Base-by-base conservation (phyloP, 2,329 filamentous ascomycete genomes). In the Arachnomyces sp. region DNA sequence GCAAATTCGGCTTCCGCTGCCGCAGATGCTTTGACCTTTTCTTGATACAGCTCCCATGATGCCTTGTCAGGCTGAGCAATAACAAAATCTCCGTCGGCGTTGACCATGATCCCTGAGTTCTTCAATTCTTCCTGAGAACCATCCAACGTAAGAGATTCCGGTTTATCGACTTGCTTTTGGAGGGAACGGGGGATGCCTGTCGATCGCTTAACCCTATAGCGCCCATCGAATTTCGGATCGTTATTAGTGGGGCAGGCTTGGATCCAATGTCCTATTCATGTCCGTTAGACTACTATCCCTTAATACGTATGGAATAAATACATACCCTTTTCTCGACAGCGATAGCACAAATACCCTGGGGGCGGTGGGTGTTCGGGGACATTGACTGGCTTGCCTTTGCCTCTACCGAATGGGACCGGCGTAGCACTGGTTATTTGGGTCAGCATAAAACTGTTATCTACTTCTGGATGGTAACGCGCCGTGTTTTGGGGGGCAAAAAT, bases 171-270 rank as follows among this genome's bases (percentile, higher is more conserved):
- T 43, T 89, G 94, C 65, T 93, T 93, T 51, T 96, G 72, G 60
- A 98, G 93, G 2, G 90, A 95, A 49, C 87, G 83, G 13, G 92
- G 92, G 52, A 98, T 98, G 50, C 92, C 92, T 31, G 92, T 98
- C 3, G 92, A 96, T 45, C 90, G 82, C 72, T 95, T 96, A 49
- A 96, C 86, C 45, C 90, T 81, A 36, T 89, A 87, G 39, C 87
- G 83, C 51, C 89, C 89, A 65, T 98, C 92, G 63, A 89, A 96
- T 45, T 88, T 89, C 2, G 92, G 90, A 51, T 98, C 89, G 60
- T 94, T 87, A 61, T 98, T 98, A n/a, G 90, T 98, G 5, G 92
- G 92, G 57, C 92, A 98, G 38, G 86, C 78, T 66, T 96, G 90
- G 47, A 98, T 98, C 90, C 90, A 98, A 63, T 98, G 92, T n/a